These are phyloP conservation scores for Blastomyces parvus DNA, from an alignment of 2,329 filamentous ascomycete genomes.

Conservation along the genomic window DNA sequence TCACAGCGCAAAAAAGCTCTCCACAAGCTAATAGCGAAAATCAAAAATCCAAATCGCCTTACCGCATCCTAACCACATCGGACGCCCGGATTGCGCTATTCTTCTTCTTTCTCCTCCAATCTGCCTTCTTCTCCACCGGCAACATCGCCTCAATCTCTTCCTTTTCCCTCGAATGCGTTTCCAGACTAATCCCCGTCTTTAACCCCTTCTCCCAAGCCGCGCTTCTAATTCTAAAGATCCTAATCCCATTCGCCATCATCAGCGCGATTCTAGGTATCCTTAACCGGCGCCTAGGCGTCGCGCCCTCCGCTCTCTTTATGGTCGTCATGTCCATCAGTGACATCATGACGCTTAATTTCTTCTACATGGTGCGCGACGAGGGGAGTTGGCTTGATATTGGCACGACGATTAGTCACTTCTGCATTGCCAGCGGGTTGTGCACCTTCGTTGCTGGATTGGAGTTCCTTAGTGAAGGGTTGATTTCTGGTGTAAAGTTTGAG, in stretches of 20 bases:
- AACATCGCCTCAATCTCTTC: slow-evolving; percentile 91
- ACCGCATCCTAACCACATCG: slow-evolving; percentile 64
- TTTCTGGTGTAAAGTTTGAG: slow-evolving; percentile 61
- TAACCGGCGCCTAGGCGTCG: slow-evolving; percentile 72
- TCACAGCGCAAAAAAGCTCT: slow-evolving; percentile 16
- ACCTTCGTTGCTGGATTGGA: slow-evolving; percentile 87
- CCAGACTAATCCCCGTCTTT: slow-evolving; percentile 79
- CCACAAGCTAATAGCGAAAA: slow-evolving; percentile 20
- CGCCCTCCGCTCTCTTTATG: slow-evolving; percentile 87
- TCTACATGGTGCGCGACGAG: slow-evolving; percentile 94
- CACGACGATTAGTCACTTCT: slow-evolving; percentile 90
- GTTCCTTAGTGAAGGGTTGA: slow-evolving; percentile 72
- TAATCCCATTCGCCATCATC: slow-evolving; percentile 87
- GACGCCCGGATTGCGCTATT: slow-evolving; percentile 85
- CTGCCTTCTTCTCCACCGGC: slow-evolving; percentile 92
- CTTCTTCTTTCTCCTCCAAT: slow-evolving; percentile 90
- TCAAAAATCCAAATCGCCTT: slow-evolving; percentile 22
- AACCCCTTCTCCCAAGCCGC: slow-evolving; percentile 87
- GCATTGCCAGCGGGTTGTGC: slow-evolving; percentile 79
- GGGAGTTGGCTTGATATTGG: slow-evolving; percentile 97
- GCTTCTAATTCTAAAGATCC: slow-evolving; percentile 75
- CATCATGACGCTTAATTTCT: slow-evolving; percentile 88
- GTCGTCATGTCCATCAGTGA: slow-evolving; percentile 86
- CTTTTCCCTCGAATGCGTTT: slow-evolving; percentile 86
- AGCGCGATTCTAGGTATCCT: slow-evolving; percentile 91